phyloP scores from a whole-genome alignment of 2,329 filamentous ascomycete genomes.

The Penicillium sp. region DNA sequence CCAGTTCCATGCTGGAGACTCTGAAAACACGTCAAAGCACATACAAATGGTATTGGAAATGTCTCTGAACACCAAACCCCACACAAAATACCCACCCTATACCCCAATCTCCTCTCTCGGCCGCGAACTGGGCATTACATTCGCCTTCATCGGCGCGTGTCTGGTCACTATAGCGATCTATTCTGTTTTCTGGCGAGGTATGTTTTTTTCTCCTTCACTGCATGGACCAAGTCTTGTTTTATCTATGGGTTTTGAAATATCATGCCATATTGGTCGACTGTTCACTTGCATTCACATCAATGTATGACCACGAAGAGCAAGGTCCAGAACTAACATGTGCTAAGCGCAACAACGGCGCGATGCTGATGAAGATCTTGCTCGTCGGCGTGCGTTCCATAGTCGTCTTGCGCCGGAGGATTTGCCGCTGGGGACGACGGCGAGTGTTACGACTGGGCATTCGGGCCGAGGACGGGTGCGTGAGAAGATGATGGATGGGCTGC shows the following conservation, averaged over 20 bases:
- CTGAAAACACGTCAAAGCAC: no score
- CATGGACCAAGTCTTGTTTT: background rate
- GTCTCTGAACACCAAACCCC: no score
- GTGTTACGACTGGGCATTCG: background rate
- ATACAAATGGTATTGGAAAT: no score
- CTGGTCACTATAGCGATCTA: conserved; percentile 36
- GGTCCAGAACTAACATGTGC: background rate
- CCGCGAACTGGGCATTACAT: conserved; percentile 41
- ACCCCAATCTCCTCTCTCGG: conserved; percentile 31
- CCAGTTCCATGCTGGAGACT: background rate
- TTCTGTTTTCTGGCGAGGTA: conserved; percentile 36
- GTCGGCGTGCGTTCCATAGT: conserved; percentile 31
- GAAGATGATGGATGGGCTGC: conserved; percentile 26
- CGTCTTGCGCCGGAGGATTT: conserved; percentile 4
- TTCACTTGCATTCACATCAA: background rate
- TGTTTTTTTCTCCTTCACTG: conserved; percentile 1
- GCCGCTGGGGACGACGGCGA: background rate
- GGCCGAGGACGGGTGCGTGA: conserved; percentile 19
- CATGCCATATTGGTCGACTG: background rate
- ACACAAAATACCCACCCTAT: conserved; percentile 21
- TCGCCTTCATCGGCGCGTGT: conserved; percentile 37
- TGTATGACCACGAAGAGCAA: background rate
- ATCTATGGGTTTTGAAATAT: background rate
- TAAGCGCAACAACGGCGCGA: conserved; percentile 13
- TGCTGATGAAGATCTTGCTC: conserved; percentile 30